Base-by-base conservation (phyloP, 2,329 filamentous ascomycete species). In the Colletotrichum tamarilloi region DNA sequence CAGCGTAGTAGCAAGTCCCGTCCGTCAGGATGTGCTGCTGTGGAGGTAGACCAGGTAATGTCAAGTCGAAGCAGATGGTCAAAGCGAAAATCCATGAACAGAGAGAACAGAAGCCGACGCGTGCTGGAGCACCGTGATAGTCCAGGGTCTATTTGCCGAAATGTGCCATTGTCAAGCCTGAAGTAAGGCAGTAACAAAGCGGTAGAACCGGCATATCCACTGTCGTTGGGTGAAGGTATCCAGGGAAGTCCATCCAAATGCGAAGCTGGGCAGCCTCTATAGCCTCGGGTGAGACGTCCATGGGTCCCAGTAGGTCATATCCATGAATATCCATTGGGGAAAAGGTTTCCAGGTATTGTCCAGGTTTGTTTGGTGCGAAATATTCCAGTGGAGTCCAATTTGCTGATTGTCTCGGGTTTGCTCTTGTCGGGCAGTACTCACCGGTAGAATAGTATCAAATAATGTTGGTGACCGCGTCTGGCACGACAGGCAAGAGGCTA, bases 401-500 rank as follows among this genome's bases (percentile, higher is more conserved):
- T 67, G 74, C 22, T 73, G 63, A 9, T 67, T 26, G 35, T 62
- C 57, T 56, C 26, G 22, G 19, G 26, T 67, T 16, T 38, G 46
- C 64, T 76, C 75, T 71, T 74, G 56, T 75, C 77, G 82, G 82
- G 80, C 79, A 75, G 83, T 84, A 85, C 83, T 85, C 74, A 85
- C 84, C 75, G 73, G 46, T 28, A 30, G 7, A 52, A 22, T 66
- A 22, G 46, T 56, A n/a, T 59, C 26, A 59, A 57, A 52, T 62
- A 76, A 79, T 64, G 79, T 76, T 77, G 75, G 66, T 76, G 72
- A 77, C 77, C 78, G 79, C 77, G 78, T 79, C 79, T 79, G 78
- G 79, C 56, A 75, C 72, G 76, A 81, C 80, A 79, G 42, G 73
- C 68, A 19, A n/a, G 38, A 53, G 53, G 55, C n/a, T 24, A 16